Percentiles rank a stretch among this genome's conserved stretches.
Evolutionary conservation across 139 green algal species (phyloP).

Genomic region (Chlamydomonas urium): DNA sequence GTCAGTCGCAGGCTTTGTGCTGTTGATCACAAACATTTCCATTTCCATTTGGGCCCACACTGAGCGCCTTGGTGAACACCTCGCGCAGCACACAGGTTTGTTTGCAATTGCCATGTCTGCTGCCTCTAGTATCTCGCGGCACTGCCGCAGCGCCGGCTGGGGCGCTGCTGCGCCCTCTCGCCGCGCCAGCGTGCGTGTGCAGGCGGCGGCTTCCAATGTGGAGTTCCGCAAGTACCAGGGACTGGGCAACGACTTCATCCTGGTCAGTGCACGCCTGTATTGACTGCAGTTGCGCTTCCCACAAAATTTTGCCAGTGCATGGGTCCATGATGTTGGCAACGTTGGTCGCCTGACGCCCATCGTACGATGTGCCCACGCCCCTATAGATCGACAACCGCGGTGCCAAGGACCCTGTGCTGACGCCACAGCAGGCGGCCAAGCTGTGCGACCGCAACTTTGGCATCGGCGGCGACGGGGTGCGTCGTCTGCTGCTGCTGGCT

Average conservation of each 20-base stretch:
- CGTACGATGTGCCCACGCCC: slow-evolving; percentile 10
- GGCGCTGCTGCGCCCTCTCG: not conserved
- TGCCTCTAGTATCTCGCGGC: not conserved
- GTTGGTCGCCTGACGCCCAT: not conserved
- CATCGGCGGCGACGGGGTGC: slow-evolving; percentile 90
- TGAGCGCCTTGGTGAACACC: no score
- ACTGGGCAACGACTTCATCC: slow-evolving; percentile 98
- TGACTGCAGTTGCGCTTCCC: no score
- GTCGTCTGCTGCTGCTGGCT: no score
- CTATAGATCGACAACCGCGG: slow-evolving; percentile 95
- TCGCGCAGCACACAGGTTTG: slow-evolving; percentile 5
- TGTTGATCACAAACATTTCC: no score
- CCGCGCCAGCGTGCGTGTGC: not conserved
- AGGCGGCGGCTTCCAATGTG: not conserved
- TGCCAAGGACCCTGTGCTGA: slow-evolving; percentile 62
- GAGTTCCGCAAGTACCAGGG: slow-evolving; percentile 97
- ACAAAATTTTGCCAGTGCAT: no score
- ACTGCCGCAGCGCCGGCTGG: not conserved
- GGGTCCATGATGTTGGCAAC: no score
- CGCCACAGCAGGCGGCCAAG: slow-evolving; percentile 70
- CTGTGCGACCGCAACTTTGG: slow-evolving; percentile 96
- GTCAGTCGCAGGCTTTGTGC: no score
- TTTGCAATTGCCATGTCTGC: not conserved
- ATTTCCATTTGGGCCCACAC: no score
- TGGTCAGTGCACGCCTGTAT: slow-evolving; percentile 69